These are phyloP conservation scores for Metrosideros polymorpha DNA, from an alignment of 441 rosid genomes.

Conservation along the genomic window DNA sequence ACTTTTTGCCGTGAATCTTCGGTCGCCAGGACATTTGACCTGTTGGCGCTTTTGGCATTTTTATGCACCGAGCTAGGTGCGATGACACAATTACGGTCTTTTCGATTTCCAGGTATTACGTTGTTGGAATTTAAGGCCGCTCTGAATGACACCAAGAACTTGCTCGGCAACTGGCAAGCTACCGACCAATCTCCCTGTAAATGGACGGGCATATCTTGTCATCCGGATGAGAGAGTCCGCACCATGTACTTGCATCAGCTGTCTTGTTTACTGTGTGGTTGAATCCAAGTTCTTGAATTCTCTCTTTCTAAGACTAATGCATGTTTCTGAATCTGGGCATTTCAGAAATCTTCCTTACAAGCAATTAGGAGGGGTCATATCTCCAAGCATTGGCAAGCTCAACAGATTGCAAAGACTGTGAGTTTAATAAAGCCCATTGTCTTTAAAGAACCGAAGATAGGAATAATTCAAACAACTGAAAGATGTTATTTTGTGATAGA, in stretches of 20 bases:
- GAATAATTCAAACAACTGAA: not conserved
- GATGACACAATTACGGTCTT: not conserved
- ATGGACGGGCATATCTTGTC: slow-evolving; percentile 91
- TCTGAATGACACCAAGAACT: slow-evolving; percentile 66
- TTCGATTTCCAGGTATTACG: slow-evolving; percentile 41
- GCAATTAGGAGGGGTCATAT: slow-evolving; percentile 78
- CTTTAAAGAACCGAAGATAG: not conserved
- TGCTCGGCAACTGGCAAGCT: slow-evolving; percentile 61
- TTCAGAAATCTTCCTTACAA: slow-evolving; percentile 79
- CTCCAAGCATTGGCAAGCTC: slow-evolving; percentile 90
- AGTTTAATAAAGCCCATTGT: slow-evolving; percentile 18
- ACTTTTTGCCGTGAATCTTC: not conserved
- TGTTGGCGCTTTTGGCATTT: slow-evolving; percentile 3
- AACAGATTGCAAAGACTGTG: slow-evolving; percentile 69
- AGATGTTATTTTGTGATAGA: slow-evolving; percentile 18
- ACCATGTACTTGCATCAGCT: slow-evolving; percentile 35
- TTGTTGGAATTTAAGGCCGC: slow-evolving; percentile 64
- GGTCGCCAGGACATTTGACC: not conserved
- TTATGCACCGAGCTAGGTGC: not conserved
- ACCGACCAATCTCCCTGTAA: slow-evolving; percentile 72
- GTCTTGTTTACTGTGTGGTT: not conserved
- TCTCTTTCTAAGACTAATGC: not conserved
- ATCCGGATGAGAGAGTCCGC: slow-evolving; percentile 54
- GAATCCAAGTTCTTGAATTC: not conserved
- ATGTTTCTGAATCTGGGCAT: not conserved